phyloP scores from a whole-genome alignment of 129 eudicot genomes.

The Helianthus annuus region HanXRQr2.0-SUNRISE NC_035440.2:153284607-153285106 shows the following conservation, averaged over 20 bases:
- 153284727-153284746: too few species aligned
- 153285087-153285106: slow-evolving; percentile 95
- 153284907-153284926: too few species aligned
- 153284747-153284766: too few species aligned
- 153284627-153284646: not conserved
- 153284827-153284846: too few species aligned
- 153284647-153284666: not conserved
- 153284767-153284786: too few species aligned
- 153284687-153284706: slow-evolving; percentile 4
- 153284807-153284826: too few species aligned
- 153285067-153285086: slow-evolving; percentile 94
- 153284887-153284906: too few species aligned
- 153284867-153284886: too few species aligned
- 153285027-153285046: slow-evolving; percentile 97
- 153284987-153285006: not conserved
- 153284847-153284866: too few species aligned
- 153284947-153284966: not conserved
- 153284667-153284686: slow-evolving; percentile 28
- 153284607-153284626: not conserved
- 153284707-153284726: too few species aligned
- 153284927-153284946: too few species aligned
- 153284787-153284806: too few species aligned
- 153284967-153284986: not conserved
- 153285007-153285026: slow-evolving; percentile 20
- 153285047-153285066: slow-evolving; percentile 92